A percentile compares a stretch with the other conserved stretches of the same genome.
phyloP scores from a whole-genome alignment of 495 filamentous ascomycete genomes.

The Penicillium lividum region DNA sequence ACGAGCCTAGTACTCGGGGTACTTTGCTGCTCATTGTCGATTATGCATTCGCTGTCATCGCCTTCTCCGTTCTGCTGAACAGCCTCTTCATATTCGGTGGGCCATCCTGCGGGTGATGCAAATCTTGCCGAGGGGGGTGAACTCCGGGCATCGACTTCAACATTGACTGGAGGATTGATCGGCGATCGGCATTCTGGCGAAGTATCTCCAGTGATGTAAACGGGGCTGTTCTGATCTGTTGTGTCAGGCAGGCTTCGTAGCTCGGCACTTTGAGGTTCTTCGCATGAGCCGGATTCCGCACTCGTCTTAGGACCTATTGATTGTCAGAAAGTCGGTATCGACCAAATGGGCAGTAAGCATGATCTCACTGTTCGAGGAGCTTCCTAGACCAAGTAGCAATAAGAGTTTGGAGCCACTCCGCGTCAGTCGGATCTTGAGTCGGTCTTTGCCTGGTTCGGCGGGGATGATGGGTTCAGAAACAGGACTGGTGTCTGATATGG shows the following conservation, averaged over 20 bases:
- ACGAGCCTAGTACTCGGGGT: conserved; percentile 33
- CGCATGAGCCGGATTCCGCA: conserved; percentile 15
- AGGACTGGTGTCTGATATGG: conserved; percentile 29
- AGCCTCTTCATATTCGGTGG: not conserved
- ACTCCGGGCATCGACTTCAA: not conserved
- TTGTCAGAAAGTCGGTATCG: not conserved
- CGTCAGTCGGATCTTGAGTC: conserved; percentile 21
- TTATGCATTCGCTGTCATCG: not conserved
- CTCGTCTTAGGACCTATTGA: conserved; percentile 24
- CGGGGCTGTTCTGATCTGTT: not conserved
- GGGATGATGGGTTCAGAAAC: conserved; percentile 20
- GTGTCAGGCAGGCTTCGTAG: not conserved
- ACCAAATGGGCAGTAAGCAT: not conserved
- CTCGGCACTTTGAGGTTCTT: conserved; percentile 4
- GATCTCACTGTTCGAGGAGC: conserved; percentile 22
- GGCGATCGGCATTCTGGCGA: conserved; percentile 14
- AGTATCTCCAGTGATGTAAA: conserved; percentile 3
- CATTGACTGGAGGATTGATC: conserved; percentile 6
- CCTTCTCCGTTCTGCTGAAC: not conserved
- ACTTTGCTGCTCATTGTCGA: conserved; percentile 10
- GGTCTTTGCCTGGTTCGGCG: conserved; percentile 7
- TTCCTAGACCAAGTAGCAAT: conserved; percentile 24
- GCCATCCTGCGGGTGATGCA: not conserved
- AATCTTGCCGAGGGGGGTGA: not conserved
- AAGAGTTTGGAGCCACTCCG: conserved; percentile 30